Conservation (phyloP, 2,329 filamentous ascomycete species). For the Alternaria brassicicola region DNA sequence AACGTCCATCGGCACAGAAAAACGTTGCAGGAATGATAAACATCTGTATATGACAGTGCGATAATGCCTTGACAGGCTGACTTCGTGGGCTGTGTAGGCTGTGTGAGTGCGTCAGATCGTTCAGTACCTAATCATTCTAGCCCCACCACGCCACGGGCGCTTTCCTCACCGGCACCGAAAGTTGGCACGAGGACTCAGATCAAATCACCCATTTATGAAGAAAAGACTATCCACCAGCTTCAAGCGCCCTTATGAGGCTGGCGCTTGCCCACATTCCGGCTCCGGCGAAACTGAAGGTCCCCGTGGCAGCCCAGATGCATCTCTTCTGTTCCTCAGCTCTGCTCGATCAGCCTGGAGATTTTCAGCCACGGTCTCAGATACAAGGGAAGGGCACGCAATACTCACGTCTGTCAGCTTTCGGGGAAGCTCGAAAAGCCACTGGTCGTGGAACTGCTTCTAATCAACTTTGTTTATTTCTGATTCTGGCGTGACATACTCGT, state of each 20-base stretch:
- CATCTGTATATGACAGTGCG: no score
- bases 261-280: background rate
- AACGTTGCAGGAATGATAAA: no score
- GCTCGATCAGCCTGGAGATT: slow-evolving; percentile 12
- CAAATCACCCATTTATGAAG: no score
- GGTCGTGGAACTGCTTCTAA: slow-evolving; percentile 11
- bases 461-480: background rate
- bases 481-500: background rate
- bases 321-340: slow-evolving; percentile 15
- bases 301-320: slow-evolving; percentile 4
- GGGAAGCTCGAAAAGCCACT: slow-evolving; percentile 25
- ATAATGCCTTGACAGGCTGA: slow-evolving; percentile 4
- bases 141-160: background rate
- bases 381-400: background rate
- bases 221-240: background rate
- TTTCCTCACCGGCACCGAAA: background rate
- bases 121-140: no score
- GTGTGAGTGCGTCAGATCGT: no score
- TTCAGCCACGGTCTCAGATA: slow-evolving; percentile 4
- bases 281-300: slow-evolving; percentile 7
- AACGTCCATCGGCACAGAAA: background rate
- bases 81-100: slow-evolving; percentile 4
- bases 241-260: background rate
- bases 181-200: background rate
- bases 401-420: slow-evolving; percentile 17